A percentile compares a stretch with the other conserved stretches of the same genome.
These are phyloP conservation scores for Crithidia mellificae DNA, from an alignment of 208 protist genomes.

Conservation along the genomic window DNA sequence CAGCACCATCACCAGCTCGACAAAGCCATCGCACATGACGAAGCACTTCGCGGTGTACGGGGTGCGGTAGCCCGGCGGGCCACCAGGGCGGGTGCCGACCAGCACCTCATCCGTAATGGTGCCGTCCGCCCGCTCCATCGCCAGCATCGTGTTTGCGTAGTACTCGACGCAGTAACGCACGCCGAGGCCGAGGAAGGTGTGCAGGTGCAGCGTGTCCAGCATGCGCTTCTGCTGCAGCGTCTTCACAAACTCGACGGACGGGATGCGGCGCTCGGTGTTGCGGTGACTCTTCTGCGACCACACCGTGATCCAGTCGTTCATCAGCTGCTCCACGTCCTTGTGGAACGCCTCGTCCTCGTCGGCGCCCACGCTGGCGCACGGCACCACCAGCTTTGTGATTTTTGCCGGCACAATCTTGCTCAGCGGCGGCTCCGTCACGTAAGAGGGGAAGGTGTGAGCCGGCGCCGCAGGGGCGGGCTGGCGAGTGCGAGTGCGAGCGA, in stretches of 20 bases:
- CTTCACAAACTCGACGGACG: constrained; percentile 71
- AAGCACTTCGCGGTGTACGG: constrained; percentile 65
- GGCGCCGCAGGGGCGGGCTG: constrained; percentile 19
- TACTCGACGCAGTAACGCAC: constrained; percentile 91
- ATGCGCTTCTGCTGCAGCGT: constrained; percentile 82
- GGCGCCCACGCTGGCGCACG: constrained; percentile 34
- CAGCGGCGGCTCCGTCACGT: constrained; percentile 55
- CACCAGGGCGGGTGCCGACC: constrained; percentile 53
- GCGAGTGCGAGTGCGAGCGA: constrained; percentile 49
- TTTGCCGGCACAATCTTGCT: constrained; percentile 48
- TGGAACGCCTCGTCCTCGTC: constrained; percentile 52
- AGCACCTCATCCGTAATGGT: constrained; percentile 20
- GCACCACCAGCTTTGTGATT: constrained; percentile 59
- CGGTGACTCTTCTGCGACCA: constrained; percentile 47
- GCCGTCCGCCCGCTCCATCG: constrained; percentile 71
- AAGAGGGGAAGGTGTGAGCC: constrained; percentile 35
- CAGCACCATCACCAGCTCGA: constrained; percentile 93
- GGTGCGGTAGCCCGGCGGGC: constrained; percentile 66
- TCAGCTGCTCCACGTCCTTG: constrained; percentile 54
- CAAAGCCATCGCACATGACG: constrained; percentile 89
- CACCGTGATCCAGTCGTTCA: constrained; percentile 86
- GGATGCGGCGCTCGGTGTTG: constrained; percentile 47
- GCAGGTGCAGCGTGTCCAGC: constrained; percentile 78
- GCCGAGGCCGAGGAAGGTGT: constrained; percentile 80
- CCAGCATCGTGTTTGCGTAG: constrained; percentile 76